These are phyloP conservation scores for Aeminium ludgeri DNA, from an alignment of 495 filamentous ascomycete genomes.

Conservation along the genomic window DNA sequence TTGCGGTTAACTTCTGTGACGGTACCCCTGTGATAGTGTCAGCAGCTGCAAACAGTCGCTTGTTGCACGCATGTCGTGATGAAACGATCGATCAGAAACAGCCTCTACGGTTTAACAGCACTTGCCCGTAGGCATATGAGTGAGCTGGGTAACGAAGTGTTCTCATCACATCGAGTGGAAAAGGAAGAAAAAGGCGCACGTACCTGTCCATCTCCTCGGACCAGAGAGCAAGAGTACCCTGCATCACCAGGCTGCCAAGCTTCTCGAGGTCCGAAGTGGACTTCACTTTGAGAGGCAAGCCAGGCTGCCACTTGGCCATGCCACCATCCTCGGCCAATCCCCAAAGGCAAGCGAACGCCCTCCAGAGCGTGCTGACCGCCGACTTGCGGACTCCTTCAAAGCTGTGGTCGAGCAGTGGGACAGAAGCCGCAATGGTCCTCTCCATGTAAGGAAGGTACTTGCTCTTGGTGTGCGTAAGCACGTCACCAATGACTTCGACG, in stretches of 20 bases:
- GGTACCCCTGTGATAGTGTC: constrained; percentile 42
- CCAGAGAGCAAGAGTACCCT: constrained; percentile 71
- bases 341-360: constrained; percentile 84
- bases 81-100: constrained; percentile 32
- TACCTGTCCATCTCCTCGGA: constrained; percentile 84
- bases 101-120: constrained; percentile 76
- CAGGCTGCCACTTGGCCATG: constrained; percentile 72
- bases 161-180: constrained; percentile 49
- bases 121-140: constrained; percentile 74
- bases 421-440: constrained; percentile 67
- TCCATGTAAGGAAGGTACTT: constrained; percentile 76
- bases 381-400: constrained; percentile 92
- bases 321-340: constrained; percentile 63
- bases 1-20: constrained; percentile 94
- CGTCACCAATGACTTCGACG: constrained; percentile 81
- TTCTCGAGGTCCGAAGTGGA: constrained; percentile 62
- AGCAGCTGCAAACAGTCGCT: constrained; percentile 17
- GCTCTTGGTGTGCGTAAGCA: constrained; percentile 66
- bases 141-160: constrained; percentile 96
- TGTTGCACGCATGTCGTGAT: background rate
- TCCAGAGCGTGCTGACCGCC: constrained; percentile 77
- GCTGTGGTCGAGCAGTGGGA: constrained; percentile 63
- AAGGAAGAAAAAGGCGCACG: constrained; percentile 25
- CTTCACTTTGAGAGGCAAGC: constrained; percentile 64
- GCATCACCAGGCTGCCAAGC: constrained; percentile 74